phyloP scores from a whole-genome alignment of 805 yeast genomes.

The Torulaspora gathmanii region DNA sequence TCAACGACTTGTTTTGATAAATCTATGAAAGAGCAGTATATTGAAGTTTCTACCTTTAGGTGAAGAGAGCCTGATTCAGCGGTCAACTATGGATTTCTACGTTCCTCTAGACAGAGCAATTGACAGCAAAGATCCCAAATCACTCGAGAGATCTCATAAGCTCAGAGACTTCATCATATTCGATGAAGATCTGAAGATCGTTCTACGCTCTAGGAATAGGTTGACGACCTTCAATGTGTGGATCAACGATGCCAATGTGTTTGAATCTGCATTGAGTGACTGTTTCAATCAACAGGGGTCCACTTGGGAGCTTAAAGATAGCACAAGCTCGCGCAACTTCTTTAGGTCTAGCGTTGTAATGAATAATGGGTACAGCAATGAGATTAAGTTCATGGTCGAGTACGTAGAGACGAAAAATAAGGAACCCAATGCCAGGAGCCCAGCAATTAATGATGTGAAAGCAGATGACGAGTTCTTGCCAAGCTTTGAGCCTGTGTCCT shows the following conservation, averaged over 20 bases:
- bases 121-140: conserved; percentile 3
- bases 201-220: conserved; percentile 6
- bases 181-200: conserved; percentile 29
- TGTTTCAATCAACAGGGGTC: conserved; percentile 5
- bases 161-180: conserved; percentile 28
- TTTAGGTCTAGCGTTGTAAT: conserved; percentile 32
- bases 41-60: not conserved
- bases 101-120: conserved; percentile 20
- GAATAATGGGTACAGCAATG: conserved; percentile 34
- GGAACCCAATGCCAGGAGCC: not conserved
- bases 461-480: conserved; percentile 18
- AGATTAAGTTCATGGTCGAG: conserved; percentile 19
- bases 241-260: conserved; percentile 31
- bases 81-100: conserved; percentile 21
- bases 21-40: not conserved
- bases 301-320: conserved; percentile 19
- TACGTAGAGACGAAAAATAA: conserved; percentile 3
- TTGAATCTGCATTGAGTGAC: conserved; percentile 8
- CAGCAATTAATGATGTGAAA: conserved; percentile 1
- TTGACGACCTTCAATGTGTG: conserved; percentile 18
- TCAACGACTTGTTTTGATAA: not conserved
- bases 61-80: not conserved
- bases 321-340: conserved; percentile 18
- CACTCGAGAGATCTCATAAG: conserved; percentile 16
- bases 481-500: conserved; percentile 29